Conservation (phyloP, 129 eudicot genomes). For the Deinandra increscens region DNA sequence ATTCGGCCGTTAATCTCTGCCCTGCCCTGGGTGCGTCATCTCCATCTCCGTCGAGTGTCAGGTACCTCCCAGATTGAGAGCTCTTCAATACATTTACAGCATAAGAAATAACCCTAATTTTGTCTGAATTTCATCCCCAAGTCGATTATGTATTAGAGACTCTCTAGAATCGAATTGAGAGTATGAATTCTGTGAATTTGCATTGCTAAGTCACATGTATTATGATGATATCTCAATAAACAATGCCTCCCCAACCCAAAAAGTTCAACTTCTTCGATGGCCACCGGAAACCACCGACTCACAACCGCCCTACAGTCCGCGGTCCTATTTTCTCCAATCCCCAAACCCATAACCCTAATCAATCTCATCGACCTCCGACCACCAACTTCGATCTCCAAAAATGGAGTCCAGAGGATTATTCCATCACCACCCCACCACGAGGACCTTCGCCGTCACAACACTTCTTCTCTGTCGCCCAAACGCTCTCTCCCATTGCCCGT, state of each 20-base stretch:
- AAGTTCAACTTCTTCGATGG: conserved; percentile 63
- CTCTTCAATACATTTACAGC: too few species aligned
- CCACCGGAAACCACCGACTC: conserved; percentile 76
- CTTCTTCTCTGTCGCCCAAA: conserved; percentile 62
- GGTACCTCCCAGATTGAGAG: too few species aligned
- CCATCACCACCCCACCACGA: not conserved
- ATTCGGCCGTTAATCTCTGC: too few species aligned
- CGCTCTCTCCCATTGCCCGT: conserved; percentile 80
- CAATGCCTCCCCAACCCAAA: conserved; percentile 43
- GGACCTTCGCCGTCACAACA: conserved; percentile 42
- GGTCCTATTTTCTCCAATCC: conserved; percentile 82
- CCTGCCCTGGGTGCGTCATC: too few species aligned
- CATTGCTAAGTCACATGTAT: not conserved
- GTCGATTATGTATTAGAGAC: not conserved
- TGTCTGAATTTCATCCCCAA: not conserved
- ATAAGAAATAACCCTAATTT: too few species aligned
- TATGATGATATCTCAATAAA: not conserved
- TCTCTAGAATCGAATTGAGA: too few species aligned
- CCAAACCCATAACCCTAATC: conserved; percentile 46
- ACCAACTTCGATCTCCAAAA: conserved; percentile 47
- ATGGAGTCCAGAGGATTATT: conserved; percentile 69
- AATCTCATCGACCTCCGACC: conserved; percentile 26
- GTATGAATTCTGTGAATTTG: not conserved
- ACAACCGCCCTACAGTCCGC: conserved; percentile 70
- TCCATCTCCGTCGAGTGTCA: too few species aligned